phyloP scores from a whole-genome alignment of 306 rosid species.

The Vicia villosa region DNA sequence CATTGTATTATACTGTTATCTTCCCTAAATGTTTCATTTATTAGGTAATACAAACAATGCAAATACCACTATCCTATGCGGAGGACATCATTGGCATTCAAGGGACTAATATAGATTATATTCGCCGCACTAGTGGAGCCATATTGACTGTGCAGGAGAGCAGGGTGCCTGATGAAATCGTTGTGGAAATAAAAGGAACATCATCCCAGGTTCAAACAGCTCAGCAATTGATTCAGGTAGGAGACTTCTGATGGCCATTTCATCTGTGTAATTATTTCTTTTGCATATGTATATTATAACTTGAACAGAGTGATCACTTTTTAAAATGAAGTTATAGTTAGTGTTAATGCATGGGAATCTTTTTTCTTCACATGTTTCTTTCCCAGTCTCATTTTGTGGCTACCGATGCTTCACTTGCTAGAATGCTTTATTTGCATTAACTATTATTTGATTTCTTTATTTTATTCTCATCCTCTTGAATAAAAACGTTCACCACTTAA shows the following conservation, averaged over 20 bases:
- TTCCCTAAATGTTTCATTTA: conserved; percentile 19
- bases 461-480: background rate
- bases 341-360: background rate
- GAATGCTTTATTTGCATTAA: background rate
- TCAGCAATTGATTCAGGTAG: conserved; percentile 87
- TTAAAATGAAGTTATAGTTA: background rate
- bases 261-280: conserved; percentile 5
- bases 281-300: background rate
- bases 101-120: conserved; percentile 84
- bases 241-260: conserved; percentile 16
- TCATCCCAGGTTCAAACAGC: conserved; percentile 85
- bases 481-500: background rate
- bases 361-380: conserved; percentile 6
- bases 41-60: conserved; percentile 91
- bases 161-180: conserved; percentile 82
- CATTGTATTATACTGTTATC: background rate
- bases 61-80: conserved; percentile 87
- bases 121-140: conserved; percentile 93
- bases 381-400: conserved; percentile 22
- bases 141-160: conserved; percentile 88
- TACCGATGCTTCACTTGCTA: conserved; percentile 10
- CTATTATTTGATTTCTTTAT: background rate
- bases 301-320: background rate
- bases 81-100: conserved; percentile 93
- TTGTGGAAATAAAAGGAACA: conserved; percentile 88